Conservation (phyloP, 192 early-diverging fungal genomes). For the Entophlyctis helioformis region DNA sequence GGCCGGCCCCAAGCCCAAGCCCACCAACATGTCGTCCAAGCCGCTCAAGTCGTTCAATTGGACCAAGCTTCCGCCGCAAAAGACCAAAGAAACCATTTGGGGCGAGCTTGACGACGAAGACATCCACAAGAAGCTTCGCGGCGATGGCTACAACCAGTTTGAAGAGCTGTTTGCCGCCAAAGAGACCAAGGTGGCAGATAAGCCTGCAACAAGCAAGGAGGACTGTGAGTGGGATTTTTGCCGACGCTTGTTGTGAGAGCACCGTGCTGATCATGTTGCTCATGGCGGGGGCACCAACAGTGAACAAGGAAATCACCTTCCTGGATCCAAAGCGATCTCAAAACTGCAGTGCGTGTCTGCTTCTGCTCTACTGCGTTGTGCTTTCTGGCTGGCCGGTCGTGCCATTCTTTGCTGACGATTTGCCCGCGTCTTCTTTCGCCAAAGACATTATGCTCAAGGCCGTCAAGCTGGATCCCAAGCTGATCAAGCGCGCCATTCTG, state of each 20-base stretch:
- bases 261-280: too few species aligned
- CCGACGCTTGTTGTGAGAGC: too few species aligned
- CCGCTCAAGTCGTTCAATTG: slow-evolving; percentile 44
- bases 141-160: slow-evolving; percentile 28
- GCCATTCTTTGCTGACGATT: slow-evolving; percentile 1
- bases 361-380: neutral
- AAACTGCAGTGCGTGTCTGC: slow-evolving; percentile 13
- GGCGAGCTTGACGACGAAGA: slow-evolving; percentile 26
- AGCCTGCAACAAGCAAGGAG: neutral
- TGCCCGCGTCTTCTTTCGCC: neutral
- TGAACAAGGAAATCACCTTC: slow-evolving; percentile 27
- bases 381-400: neutral
- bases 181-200: slow-evolving; percentile 14
- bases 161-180: slow-evolving; percentile 38
- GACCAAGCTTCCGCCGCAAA: slow-evolving; percentile 35
- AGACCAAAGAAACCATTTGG: slow-evolving; percentile 35
- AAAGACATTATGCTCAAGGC: slow-evolving; percentile 30
- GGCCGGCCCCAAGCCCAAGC: slow-evolving; percentile 17
- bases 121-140: slow-evolving; percentile 20
- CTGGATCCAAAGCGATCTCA: slow-evolving; percentile 35
- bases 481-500: slow-evolving; percentile 23
- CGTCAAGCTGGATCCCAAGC: slow-evolving; percentile 27
- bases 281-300: too few species aligned
- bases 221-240: neutral
- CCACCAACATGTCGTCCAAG: slow-evolving; percentile 31